Conservation (phyloP, 306 rosid genomes). For the Begonia peltatifolia region DNA sequence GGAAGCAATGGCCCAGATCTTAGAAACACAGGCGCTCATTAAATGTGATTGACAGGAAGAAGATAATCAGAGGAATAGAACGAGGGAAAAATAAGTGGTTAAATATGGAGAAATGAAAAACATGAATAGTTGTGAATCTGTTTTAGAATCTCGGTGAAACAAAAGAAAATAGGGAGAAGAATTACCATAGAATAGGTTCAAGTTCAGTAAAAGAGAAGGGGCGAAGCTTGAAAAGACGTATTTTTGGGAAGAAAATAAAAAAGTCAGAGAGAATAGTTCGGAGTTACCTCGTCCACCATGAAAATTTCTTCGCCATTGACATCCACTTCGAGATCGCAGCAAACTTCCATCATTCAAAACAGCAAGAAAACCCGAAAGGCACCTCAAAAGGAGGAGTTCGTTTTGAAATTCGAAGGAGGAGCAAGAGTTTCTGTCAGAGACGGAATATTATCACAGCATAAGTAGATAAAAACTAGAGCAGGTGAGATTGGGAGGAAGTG, state of each 20-base stretch:
- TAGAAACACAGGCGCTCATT: too few relatives aligned
- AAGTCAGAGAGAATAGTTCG: background rate
- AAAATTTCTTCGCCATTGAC: conserved; percentile 84
- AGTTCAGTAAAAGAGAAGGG: too few relatives aligned
- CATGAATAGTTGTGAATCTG: too few relatives aligned
- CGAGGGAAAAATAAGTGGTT: too few relatives aligned
- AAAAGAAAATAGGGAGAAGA: too few relatives aligned
- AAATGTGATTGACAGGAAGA: too few relatives aligned
- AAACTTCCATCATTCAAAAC: conserved; percentile 34
- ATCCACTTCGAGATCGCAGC: conserved; percentile 81
- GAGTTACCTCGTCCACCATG: conserved; percentile 66
- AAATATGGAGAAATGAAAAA: too few relatives aligned
- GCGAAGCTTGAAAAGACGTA: too few relatives aligned
- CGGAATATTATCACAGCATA: background rate
- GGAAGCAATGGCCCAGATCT: too few relatives aligned
- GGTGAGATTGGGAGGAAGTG: conserved; percentile 12
- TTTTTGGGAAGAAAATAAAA: background rate
- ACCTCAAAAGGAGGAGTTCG: conserved; percentile 17
- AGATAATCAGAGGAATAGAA: too few relatives aligned
- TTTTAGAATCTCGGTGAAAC: too few relatives aligned
- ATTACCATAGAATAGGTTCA: too few relatives aligned
- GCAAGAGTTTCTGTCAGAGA: background rate
- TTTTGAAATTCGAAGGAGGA: conserved; percentile 12
- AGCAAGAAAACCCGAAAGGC: conserved; percentile 5
- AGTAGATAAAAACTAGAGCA: conserved; percentile 6